Percentiles rank a stretch among this genome's conserved stretches.
Conservation (phyloP, 192 early-diverging fungal genomes). For the Chytriomyces sp. region DNA sequence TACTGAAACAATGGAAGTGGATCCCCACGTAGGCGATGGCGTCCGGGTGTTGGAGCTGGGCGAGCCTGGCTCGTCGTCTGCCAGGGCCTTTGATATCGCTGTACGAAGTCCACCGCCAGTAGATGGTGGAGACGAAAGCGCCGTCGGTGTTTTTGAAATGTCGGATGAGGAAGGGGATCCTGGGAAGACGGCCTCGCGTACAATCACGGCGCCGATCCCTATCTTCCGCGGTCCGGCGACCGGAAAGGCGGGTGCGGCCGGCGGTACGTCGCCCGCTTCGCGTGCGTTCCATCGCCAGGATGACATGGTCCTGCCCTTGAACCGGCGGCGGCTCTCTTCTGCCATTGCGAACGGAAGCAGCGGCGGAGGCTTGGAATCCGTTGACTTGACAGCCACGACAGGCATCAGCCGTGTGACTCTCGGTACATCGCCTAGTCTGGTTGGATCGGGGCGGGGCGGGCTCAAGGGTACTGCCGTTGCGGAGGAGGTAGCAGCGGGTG, state of each 20-base stretch:
- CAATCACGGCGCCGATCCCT: conserved; percentile 8
- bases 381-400: too few species aligned
- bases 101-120: not conserved
- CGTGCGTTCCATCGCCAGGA: not conserved
- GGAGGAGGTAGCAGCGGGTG: too few species aligned
- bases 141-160: conserved; percentile 51
- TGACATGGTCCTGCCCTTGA: not conserved
- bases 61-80: not conserved
- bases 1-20: too few species aligned
- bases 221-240: not conserved
- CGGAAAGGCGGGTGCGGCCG: too few species aligned
- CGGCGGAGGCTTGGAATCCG: too few species aligned
- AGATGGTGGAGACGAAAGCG: not conserved
- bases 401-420: too few species aligned
- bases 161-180: conserved; percentile 56
- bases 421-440: not conserved
- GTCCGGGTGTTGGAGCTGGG: too few species aligned
- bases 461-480: too few species aligned
- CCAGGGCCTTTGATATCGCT: not conserved
- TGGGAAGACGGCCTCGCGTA: not conserved
- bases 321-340: conserved; percentile 31
- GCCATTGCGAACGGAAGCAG: not conserved
- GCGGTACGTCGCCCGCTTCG: too few species aligned
- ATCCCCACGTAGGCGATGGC: too few species aligned
- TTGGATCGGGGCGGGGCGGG: too few species aligned